phyloP scores from a whole-genome alignment of 2,329 filamentous ascomycete genomes.

The Metarhizium humberi region DNA sequence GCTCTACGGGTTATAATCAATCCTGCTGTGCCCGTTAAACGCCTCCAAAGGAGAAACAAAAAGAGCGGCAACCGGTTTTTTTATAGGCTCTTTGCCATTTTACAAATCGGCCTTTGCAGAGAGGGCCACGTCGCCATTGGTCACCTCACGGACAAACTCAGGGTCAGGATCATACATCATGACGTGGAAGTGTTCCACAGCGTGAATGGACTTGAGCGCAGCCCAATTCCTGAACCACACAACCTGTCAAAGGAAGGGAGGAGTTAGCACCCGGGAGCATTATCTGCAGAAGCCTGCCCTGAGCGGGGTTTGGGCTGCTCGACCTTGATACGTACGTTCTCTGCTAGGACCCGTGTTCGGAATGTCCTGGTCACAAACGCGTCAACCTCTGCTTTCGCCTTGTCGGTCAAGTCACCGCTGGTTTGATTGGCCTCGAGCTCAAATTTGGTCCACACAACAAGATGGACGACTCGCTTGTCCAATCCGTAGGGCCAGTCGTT shows the following conservation, averaged over 20 bases:
- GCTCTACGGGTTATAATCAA: neutral
- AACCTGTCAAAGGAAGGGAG: constrained; percentile 16
- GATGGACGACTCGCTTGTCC: constrained; percentile 66
- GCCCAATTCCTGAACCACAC: constrained; percentile 67
- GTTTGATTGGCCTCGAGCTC: constrained; percentile 56
- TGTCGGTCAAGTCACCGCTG: constrained; percentile 58
- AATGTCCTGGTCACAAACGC: constrained; percentile 63
- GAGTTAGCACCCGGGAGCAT: neutral
- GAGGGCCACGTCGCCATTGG: constrained; percentile 63
- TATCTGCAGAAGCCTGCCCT: too few relatives aligned
- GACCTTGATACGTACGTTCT: constrained; percentile 38
- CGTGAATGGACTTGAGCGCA: constrained; percentile 72
- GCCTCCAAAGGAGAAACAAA: neutral
- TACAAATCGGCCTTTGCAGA: constrained; percentile 29
- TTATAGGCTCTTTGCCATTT: neutral
- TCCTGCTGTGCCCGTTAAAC: neutral
- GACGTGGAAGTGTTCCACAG: constrained; percentile 90
- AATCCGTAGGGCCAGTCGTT: constrained; percentile 97
- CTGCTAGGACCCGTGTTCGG: constrained; percentile 35
- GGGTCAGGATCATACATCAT: constrained; percentile 74
- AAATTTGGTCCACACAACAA: constrained; percentile 93
- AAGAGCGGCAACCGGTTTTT: neutral
- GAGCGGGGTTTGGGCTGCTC: neutral
- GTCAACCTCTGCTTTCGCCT: constrained; percentile 56
- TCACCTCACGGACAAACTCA: constrained; percentile 60